These are phyloP conservation scores for Euphorbia tirucalli DNA, from an alignment of 345 rosid species.

Conservation along the genomic window DNA sequence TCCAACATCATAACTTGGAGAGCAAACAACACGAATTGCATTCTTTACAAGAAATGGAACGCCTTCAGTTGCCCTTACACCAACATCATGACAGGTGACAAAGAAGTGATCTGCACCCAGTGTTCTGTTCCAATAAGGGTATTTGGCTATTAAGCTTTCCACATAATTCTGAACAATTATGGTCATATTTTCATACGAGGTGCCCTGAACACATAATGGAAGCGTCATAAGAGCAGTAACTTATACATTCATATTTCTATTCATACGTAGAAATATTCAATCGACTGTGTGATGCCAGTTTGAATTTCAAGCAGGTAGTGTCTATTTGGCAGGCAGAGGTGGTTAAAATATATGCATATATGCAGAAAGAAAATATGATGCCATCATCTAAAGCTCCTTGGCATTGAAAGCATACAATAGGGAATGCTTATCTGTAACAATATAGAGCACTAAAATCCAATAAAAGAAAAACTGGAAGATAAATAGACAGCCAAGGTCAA, in stretches of 20 bases:
- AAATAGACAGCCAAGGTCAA: not conserved
- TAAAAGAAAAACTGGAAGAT: not conserved
- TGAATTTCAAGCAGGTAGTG: not conserved
- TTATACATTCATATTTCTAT: not conserved
- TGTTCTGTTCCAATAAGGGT: conserved; percentile 95
- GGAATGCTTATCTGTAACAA: not conserved
- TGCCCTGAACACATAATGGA: conserved; percentile 53
- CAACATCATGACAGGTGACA: conserved; percentile 95
- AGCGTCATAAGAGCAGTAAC: conserved; percentile 4
- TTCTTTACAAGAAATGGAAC: conserved; percentile 77
- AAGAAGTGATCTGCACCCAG: conserved; percentile 98
- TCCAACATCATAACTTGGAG: conserved; percentile 91
- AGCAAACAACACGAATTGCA: conserved; percentile 88
- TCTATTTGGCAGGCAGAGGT: not conserved
- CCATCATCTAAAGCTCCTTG: not conserved
- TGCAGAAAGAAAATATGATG: not conserved
- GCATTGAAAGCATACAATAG: not conserved
- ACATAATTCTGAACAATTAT: conserved; percentile 72
- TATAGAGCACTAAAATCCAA: not conserved
- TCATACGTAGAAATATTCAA: too few relatives aligned
- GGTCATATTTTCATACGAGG: conserved; percentile 92
- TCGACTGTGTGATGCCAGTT: not conserved
- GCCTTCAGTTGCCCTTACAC: conserved; percentile 90
- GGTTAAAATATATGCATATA: not conserved
- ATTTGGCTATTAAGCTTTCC: conserved; percentile 62